Evolutionary conservation across 2,329 filamentous ascomycete species (phyloP), one percentile per base, ranked within the genome.

Genomic region (Colletotrichum tabaci): DNA sequence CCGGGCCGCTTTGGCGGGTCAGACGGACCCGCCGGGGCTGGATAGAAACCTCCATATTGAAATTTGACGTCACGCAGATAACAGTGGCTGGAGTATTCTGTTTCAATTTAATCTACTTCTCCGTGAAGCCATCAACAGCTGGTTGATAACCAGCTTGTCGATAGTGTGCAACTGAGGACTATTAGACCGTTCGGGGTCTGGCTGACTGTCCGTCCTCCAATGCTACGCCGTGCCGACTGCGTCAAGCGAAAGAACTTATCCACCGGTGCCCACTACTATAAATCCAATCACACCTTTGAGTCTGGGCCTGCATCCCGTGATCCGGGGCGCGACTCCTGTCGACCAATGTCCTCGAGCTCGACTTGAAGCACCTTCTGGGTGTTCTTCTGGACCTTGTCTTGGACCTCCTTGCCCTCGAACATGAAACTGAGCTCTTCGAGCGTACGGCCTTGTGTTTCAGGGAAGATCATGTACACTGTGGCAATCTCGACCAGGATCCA

Each of bases 391-490:
- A 71, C 73, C 56, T 62, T 73, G 4, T 73, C 70, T 47, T 61
- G 55, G 21, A 74, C 61, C 46, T 73, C 71, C 30, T 72, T 73
- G 42, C 67, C 65, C 46, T 74, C 73, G 40, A 74, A 75, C 67
- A 75, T 75, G 75, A 84, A 84, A 2, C 82, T 75, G 56, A 84
- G 77, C 61, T 96, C 94, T 83, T 96, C 93, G 30, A 96, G 85
- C 63, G 93, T 91, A 67, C 95, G 88, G 72, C 94, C 94, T 73
- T 92, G 92, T 0, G 94, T 97, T 82, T 97, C 94, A 12, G 94
- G 94, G 79, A 96, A 97, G 74, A 95, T 87, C 81, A 95, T 93
- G 82, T 91, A 96, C 61, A 96, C 92, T 90, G 82, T 75, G 35
- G 57, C 65, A 50, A 84, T 78, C 75, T 86, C 83, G 46, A 84